Base-by-base conservation (phyloP, 768 basidiomycete genomes). In the Infundibulicybe gibba region DNA sequence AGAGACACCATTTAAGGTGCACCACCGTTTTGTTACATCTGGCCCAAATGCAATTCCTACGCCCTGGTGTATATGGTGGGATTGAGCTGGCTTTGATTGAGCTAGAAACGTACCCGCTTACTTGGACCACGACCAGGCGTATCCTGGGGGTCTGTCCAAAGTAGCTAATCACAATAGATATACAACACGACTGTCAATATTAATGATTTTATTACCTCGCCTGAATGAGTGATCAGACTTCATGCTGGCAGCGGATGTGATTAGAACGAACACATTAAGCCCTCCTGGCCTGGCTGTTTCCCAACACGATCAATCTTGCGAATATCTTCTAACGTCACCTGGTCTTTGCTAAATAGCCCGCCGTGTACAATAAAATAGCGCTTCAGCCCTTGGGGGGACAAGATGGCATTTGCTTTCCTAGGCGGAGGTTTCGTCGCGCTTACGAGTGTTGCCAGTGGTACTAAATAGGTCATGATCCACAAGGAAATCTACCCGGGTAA, bases 131-230 rank as follows among this genome's bases (percentile, higher is more conserved):
- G 83, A 19, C 97, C 97, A 10, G 83, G 83, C 34, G 70, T 58
- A 35, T 87, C 85, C 65, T 97, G 97, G 16, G 97, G 95, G 67
- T 98, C 95, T 3, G 94, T 95, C 94, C 95, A 97, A 13, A 98
- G 77, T 21, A 94, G 67, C 87, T 94, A 61, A 15, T 55, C 35
- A 15, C 21, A 50, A 40, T 38, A 19, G 4, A 37, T 43, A 25
- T 12, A 19, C 10, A n/a, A 43, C 25, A 8, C 25, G 8, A 25
- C 8, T 8, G 25, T 25, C 8, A 8, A 25, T 25, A 25, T 3
- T 4, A 25, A 25, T 8, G 25, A 11, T 33, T 15, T 43, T 49
- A 63, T 55, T 71, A 87, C 85, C 79, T 87, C 84, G 62, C 84
- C 85, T 86, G 48, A 14, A 38, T 38, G 32, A 38, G 49, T 32